phyloP scores from a whole-genome alignment of 208 protist genomes.

The Leptomonas pyrrhocoris region DNA sequence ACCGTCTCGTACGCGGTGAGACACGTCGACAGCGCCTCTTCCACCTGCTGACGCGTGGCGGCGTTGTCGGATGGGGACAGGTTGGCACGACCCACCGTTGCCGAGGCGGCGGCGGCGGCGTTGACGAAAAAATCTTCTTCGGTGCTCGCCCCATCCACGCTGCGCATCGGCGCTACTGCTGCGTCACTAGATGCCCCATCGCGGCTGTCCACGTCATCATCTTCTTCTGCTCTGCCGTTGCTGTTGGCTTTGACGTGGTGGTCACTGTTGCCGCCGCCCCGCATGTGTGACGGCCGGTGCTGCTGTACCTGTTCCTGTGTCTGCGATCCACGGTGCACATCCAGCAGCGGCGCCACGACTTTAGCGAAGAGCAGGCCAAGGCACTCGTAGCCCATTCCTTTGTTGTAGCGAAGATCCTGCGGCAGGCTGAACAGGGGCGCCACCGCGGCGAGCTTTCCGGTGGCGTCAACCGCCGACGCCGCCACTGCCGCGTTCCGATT shows the following conservation, averaged over 20 bases:
- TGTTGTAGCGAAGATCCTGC: conserved; percentile 86
- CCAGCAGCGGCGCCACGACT: conserved; percentile 77
- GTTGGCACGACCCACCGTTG: conserved; percentile 30
- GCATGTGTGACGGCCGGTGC: background rate
- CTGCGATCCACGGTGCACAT: background rate
- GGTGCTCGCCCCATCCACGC: conserved; percentile 15
- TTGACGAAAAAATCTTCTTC: conserved; percentile 24
- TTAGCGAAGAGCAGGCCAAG: conserved; percentile 86
- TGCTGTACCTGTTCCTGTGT: background rate
- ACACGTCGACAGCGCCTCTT: conserved; percentile 64
- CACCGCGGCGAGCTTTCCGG: too few species aligned
- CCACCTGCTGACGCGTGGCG: conserved; percentile 21
- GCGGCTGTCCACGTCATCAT: conserved; percentile 4
- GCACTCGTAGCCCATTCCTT: conserved; percentile 84
- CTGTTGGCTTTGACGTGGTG: background rate
- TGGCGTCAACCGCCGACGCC: background rate
- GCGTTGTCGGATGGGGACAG: conserved; percentile 15
- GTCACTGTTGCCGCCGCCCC: background rate
- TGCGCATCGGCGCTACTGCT: background rate
- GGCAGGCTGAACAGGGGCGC: conserved; percentile 66
- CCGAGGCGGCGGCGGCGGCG: conserved; percentile 3
- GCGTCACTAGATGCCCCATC: background rate
- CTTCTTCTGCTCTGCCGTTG: background rate
- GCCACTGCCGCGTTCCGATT: background rate
- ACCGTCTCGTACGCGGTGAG: conserved; percentile 83